These are phyloP conservation scores for Schizonepeta tenuifolia DNA, from an alignment of 257 asterid genomes.

Conservation along the genomic window DNA sequence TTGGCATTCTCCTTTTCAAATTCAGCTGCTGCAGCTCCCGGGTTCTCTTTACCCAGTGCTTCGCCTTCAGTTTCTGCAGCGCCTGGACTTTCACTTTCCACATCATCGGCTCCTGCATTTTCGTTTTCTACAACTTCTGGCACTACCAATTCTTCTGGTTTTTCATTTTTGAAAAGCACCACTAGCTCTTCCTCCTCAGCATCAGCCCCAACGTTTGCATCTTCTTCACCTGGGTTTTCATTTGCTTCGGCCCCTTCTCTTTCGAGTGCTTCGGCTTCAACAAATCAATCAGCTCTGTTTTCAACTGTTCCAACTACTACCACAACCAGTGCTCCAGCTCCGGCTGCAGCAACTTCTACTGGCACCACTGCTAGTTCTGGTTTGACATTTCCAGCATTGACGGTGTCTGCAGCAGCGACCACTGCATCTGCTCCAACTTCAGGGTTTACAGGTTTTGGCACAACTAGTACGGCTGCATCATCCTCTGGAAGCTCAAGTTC, in stretches of 20 bases:
- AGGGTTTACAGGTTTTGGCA: constrained; percentile 52
- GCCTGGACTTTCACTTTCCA: constrained; percentile 48
- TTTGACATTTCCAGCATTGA: constrained; percentile 45
- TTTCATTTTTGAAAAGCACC: constrained; percentile 48
- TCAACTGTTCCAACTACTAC: constrained; percentile 63
- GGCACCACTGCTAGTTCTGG: constrained; percentile 41
- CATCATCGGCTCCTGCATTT: constrained; percentile 41
- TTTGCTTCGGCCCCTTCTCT: constrained; percentile 47
- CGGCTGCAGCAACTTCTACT: constrained; percentile 43
- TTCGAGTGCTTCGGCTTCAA: constrained; percentile 47
- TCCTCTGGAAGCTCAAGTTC: constrained; percentile 46
- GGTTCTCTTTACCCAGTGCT: constrained; percentile 46
- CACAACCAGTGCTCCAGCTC: constrained; percentile 41
- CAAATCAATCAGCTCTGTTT: constrained; percentile 54
- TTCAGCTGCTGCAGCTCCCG: constrained; percentile 49
- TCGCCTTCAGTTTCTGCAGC: constrained; percentile 45
- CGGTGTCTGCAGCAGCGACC: constrained; percentile 36
- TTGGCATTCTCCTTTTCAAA: constrained; percentile 37
- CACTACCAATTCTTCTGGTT: constrained; percentile 45
- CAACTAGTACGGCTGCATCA: constrained; percentile 38
- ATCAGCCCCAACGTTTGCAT: constrained; percentile 43
- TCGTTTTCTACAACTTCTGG: constrained; percentile 43
- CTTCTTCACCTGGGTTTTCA: constrained; percentile 53
- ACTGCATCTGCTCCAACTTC: constrained; percentile 51
- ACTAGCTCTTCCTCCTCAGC: constrained; percentile 42